Evolutionary conservation across 306 rosid species (phyloP).

Genomic region (Fragaria vesca): DNA sequence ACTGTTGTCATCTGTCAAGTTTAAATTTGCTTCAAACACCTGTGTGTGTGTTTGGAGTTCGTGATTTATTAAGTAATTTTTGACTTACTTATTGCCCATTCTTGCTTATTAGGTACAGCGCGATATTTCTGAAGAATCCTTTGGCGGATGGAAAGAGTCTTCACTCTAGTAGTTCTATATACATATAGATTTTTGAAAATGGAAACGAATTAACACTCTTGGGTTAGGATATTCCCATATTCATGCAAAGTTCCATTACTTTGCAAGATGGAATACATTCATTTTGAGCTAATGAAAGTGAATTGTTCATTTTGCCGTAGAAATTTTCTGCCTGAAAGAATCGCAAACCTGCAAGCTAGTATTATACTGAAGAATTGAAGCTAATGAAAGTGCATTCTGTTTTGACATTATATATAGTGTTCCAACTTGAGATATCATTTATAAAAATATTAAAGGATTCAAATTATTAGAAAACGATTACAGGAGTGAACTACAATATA

Average conservation of each 20-base stretch:
- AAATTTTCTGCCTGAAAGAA: background rate
- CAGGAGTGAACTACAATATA: no score
- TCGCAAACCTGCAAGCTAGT: no score
- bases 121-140: background rate
- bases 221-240: background rate
- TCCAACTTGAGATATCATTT: no score
- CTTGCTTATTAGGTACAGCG: background rate
- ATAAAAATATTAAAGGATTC: no score
- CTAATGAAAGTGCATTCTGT: no score
- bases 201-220: background rate
- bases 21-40: no score
- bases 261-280: background rate
- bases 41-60: no score
- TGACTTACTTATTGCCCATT: background rate
- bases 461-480: no score
- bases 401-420: no score
- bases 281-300: no score
- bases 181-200: background rate
- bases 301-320: background rate
- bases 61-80: background rate
- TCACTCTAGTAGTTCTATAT: background rate
- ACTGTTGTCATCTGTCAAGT: no score
- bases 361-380: no score
- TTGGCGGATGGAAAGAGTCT: constrained; percentile 1
- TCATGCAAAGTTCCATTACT: background rate